A percentile compares a stretch with the other conserved stretches of the same genome.
Evolutionary conservation across 371 early-diverging fungal species (phyloP).

Genomic region (Mycotypha africana): DNA sequence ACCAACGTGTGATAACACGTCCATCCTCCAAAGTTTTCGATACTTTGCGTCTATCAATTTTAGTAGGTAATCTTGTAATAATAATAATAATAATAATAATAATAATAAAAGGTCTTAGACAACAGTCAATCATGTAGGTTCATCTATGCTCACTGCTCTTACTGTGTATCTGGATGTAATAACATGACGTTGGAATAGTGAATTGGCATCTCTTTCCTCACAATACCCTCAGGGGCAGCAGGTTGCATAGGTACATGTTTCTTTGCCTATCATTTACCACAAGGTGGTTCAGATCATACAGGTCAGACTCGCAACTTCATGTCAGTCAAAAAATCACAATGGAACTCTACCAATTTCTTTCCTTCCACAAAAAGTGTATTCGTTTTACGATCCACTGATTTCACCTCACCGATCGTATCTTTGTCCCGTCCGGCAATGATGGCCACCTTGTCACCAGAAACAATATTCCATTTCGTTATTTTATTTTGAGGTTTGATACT

Average conservation of each 20-base stretch:
- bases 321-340: neutral
- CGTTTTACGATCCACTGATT: conserved; percentile 30
- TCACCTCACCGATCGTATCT: conserved; percentile 46
- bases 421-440: conserved; percentile 50
- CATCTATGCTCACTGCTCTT: too few relatives aligned
- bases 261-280: conserved; percentile 26
- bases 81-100: neutral
- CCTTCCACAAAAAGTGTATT: conserved; percentile 46
- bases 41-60: conserved; percentile 35
- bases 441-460: conserved; percentile 47
- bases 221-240: conserved; percentile 43
- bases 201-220: conserved; percentile 42
- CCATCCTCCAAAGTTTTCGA: conserved; percentile 36
- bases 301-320: too few relatives aligned
- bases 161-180: conserved; percentile 48
- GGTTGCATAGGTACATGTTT: conserved; percentile 45
- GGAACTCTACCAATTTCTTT: conserved; percentile 34
- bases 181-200: conserved; percentile 49
- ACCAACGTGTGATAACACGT: conserved; percentile 28
- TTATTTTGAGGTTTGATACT: conserved; percentile 42
- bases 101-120: too few relatives aligned
- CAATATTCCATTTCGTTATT: conserved; percentile 40
- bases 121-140: too few relatives aligned
- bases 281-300: neutral
- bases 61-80: conserved; percentile 27